phyloP scores from a whole-genome alignment of 805 yeast genomes.

The Ogataea degrootiae region DNA sequence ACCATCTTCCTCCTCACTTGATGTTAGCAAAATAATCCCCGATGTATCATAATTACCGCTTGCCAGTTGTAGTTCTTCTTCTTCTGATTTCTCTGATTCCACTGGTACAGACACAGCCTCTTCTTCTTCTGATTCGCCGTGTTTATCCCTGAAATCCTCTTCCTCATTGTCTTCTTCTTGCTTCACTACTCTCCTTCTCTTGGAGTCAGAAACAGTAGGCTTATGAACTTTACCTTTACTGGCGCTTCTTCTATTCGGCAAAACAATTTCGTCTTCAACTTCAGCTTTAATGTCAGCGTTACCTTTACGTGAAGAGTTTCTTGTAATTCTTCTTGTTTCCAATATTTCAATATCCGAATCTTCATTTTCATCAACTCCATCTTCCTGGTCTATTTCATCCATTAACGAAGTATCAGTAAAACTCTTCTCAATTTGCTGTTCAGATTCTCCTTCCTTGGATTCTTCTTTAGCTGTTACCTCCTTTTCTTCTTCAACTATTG shows the following conservation, averaged over 20 bases:
- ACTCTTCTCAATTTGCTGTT: background rate
- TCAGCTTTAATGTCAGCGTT: too few species aligned
- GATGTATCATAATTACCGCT: slow-evolving; percentile 8
- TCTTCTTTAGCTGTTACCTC: background rate
- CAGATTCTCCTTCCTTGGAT: background rate
- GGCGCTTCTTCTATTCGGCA: too few species aligned
- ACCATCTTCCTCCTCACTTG: slow-evolving; percentile 6
- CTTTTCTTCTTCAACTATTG: slow-evolving; percentile 3
- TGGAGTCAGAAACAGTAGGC: too few species aligned
- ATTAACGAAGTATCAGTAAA: background rate
- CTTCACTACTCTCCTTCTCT: too few species aligned
- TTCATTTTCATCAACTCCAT: slow-evolving; percentile 1
- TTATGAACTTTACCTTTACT: too few species aligned
- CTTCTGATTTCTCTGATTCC: background rate
- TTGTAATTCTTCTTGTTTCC: too few species aligned
- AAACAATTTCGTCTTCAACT: too few species aligned
- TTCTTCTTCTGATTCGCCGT: background rate
- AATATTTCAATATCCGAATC: slow-evolving; percentile 1
- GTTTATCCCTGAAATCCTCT: background rate
- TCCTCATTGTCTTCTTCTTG: slow-evolving; percentile 1
- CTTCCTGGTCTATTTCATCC: slow-evolving; percentile 2
- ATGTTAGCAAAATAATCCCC: slow-evolving; percentile 14
- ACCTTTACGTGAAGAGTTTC: too few species aligned
- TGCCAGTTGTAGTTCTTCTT: too few species aligned
- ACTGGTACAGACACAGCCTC: background rate